Base-by-base conservation (phyloP, 2,329 filamentous ascomycete genomes). In the Coleophoma crateriformis region DNA sequence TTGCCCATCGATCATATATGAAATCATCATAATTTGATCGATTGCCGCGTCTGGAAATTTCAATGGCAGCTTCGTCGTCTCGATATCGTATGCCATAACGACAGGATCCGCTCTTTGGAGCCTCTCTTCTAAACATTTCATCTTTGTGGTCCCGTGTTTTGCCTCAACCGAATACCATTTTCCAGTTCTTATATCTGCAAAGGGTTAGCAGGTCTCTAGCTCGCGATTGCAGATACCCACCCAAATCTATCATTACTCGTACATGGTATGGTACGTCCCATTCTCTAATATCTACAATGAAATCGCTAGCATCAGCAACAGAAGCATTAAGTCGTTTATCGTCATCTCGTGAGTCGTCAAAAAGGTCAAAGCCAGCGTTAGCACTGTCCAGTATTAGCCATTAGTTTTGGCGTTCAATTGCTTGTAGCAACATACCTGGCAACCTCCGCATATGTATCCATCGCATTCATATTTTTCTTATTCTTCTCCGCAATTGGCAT, bases 11-110 rank as follows among this genome's bases (percentile, higher is more conserved):
- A 99, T 97, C 95, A 99, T 99, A 74, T 99, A 99, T 33, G 95
- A 99, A 67, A 99, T 92, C 94, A 99, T 99, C 91, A 99, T 99
- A 64, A 99, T 87, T 67, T 96, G 92, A 70, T 99, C 94, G 55
- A 96, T 85, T 4, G 90, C 81, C 2, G 94, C 85, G 65, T 99
- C 95, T 22, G 94, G 95, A 60, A 99, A 99, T 68, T 99, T 99
- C 48, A 99, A 75, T 2, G 95, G 94, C 14, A 94, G 75, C 65
- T 99, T 99, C 5, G 89, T 92, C 2, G 94, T 99, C 70, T 99
- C 94, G 63, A 99, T 99, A 82, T 99, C 94, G 70, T 85, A 99
- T n/a, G 94, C 94, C 79, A 99, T 87, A 17, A 99, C 88, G n/a
- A 97, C 88, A 1, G 94, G 94, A 63, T 99, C 94, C 19, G 95